Percentiles rank a stretch among this genome's conserved stretches.
phyloP scores from a whole-genome alignment of 106 monocot genomes.

The Platanthera guangdongensis region DNA sequence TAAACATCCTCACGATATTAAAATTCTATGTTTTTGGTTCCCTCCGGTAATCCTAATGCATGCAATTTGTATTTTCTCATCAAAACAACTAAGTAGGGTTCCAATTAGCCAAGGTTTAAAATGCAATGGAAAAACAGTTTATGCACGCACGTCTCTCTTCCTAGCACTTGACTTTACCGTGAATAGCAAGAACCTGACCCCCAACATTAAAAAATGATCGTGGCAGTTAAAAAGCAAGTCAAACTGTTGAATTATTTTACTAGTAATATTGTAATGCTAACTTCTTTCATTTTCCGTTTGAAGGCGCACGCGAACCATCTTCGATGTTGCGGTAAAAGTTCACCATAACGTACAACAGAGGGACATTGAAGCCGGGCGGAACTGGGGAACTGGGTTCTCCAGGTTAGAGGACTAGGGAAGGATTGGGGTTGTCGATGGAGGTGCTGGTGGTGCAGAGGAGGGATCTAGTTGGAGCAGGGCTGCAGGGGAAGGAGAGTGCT shows the following conservation, averaged over 20 bases:
- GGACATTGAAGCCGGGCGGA: constrained; percentile 71
- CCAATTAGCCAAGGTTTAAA: no score
- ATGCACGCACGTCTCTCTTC: no score
- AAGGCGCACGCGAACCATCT: constrained; percentile 67
- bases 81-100: no score
- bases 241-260: not conserved
- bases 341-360: constrained; percentile 78
- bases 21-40: not conserved
- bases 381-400: constrained; percentile 73
- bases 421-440: no score
- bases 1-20: not conserved
- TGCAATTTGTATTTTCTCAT: not conserved
- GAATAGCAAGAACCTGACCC: no score
- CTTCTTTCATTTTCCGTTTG: not conserved
- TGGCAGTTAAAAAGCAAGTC: not conserved
- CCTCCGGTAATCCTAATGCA: not conserved
- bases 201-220: not conserved
- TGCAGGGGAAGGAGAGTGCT: no score
- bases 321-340: constrained; percentile 65
- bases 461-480: no score
- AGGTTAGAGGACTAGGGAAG: no score
- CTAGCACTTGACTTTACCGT: no score
- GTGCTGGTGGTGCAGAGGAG: no score
- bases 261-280: not conserved
- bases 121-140: no score